Base-by-base conservation (phyloP, 2,329 filamentous ascomycete genomes). In the Fusarium compactum region DNA sequence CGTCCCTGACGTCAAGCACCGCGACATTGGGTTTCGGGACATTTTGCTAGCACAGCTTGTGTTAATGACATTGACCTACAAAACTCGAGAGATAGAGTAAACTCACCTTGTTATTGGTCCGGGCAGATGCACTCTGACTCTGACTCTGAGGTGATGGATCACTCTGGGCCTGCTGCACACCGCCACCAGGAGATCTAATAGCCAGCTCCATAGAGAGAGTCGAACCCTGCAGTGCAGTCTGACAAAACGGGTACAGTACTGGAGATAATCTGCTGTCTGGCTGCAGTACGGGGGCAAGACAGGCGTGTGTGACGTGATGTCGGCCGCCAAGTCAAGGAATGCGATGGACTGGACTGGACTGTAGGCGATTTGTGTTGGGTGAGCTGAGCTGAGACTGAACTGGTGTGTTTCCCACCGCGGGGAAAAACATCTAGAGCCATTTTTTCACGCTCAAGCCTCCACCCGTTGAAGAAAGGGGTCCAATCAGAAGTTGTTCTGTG, bases 21-120 rank as follows among this genome's bases (percentile, higher is more conserved):
- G 65, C 34, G 34, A 73, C 45, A 40, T 58, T 62, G 27, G 57
- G 32, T 25, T 67, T 64, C 8, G 70, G 70, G 41, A 58, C 30
- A 43, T 41, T 53, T 18, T 53, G 50, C 59, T 62, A 53, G 24
- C 34, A 38, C 18, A 53, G 25, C 25, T 34, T 22, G 32, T 53
- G 50, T 53, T 20, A 53, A 43, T 18, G 18, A 53, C 50, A 30
- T 16, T 22, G 22, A 25, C 14, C 25, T 14, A 29, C 18, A 25
- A 24, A 4, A 16, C 14, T 34, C 1, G 16, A 34, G 16, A 34
- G 5, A 52, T 10, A 8, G 32, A 16, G n/a, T 20, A 27, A 20
- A 15, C 34, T 24, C 24, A 53, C 50, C 50, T 53, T 34, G 41
- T 53, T 34, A 53, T 53, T 53, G 24, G 50, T 15, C 14, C 50